A percentile compares a stretch with the other conserved stretches of the same genome.
phyloP scores from a whole-genome alignment of 495 filamentous ascomycete species.

The Letharia lupina region DNA sequence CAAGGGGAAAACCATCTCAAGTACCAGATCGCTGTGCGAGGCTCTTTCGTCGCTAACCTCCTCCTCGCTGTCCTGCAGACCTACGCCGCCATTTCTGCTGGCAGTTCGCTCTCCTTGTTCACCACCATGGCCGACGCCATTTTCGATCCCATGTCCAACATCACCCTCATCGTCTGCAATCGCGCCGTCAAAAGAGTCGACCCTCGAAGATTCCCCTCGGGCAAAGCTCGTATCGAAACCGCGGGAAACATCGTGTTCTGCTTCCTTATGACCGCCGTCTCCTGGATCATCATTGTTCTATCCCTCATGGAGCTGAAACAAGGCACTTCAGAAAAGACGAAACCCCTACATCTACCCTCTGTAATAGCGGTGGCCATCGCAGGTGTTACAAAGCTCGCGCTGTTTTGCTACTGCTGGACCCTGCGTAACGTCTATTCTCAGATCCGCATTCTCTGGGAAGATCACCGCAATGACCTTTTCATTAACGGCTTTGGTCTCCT shows the following conservation, averaged over 20 bases:
- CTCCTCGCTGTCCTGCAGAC: slow-evolving; percentile 70
- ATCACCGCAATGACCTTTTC: slow-evolving; percentile 81
- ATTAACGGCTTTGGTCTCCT: slow-evolving; percentile 89
- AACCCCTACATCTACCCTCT: slow-evolving; percentile 70
- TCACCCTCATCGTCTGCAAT: slow-evolving; percentile 79
- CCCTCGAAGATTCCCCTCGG: slow-evolving; percentile 80
- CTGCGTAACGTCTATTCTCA: slow-evolving; percentile 83
- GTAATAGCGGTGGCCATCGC: slow-evolving; percentile 82
- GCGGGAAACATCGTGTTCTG: slow-evolving; percentile 96
- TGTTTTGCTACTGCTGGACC: slow-evolving; percentile 91
- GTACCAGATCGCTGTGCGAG: slow-evolving; percentile 81
- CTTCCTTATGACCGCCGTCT: slow-evolving; percentile 91
- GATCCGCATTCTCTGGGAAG: slow-evolving; percentile 86
- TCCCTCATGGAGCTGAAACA: slow-evolving; percentile 60
- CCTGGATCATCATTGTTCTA: slow-evolving; percentile 82
- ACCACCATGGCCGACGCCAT: slow-evolving; percentile 96
- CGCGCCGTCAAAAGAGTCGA: slow-evolving; percentile 85
- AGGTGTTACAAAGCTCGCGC: slow-evolving; percentile 69
- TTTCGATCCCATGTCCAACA: slow-evolving; percentile 88
- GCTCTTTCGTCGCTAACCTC: slow-evolving; percentile 81
- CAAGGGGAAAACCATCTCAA: slow-evolving; percentile 73
- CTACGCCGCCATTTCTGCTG: slow-evolving; percentile 76
- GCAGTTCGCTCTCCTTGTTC: slow-evolving; percentile 81
- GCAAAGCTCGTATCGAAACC: slow-evolving; percentile 91
- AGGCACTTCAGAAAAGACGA: slow-evolving; percentile 34